These are phyloP conservation scores for Lasiodiplodia gonubiensis DNA, from an alignment of 2,329 filamentous ascomycete genomes.

Conservation along the genomic window DNA sequence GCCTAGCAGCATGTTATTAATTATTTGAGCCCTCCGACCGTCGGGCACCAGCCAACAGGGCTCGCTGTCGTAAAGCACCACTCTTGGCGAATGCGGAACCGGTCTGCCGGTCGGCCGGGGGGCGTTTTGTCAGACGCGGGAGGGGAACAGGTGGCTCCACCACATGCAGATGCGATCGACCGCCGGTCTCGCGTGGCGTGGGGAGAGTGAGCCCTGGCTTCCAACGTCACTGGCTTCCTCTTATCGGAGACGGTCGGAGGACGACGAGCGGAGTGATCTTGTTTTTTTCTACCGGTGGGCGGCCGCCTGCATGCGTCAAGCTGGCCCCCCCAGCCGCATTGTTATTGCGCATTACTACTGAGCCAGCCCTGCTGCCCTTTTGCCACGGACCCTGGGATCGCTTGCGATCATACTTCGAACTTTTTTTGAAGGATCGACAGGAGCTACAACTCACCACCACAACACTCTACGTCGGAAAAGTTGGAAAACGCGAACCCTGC, in stretches of 20 bases:
- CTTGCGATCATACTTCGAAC: background rate
- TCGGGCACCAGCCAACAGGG: background rate
- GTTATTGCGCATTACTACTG: background rate
- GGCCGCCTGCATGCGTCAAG: background rate
- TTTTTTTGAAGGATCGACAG: background rate
- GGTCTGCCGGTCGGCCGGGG: constrained; percentile 5
- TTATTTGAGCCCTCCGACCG: background rate
- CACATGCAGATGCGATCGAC: background rate
- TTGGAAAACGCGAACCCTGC: no score
- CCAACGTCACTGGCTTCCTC: background rate
- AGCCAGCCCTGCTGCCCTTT: background rate
- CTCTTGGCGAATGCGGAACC: constrained; percentile 12
- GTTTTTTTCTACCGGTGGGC: background rate
- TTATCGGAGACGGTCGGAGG: background rate
- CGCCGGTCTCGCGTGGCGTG: background rate
- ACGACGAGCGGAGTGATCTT: background rate
- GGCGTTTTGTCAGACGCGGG: background rate
- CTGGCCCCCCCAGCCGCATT: background rate
- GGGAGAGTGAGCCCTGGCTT: background rate
- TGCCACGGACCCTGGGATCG: background rate
- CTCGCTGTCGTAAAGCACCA: background rate
- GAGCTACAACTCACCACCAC: background rate
- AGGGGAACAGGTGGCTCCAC: background rate
- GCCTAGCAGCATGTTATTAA: background rate
- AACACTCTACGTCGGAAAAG: no score